Base-by-base conservation (phyloP, 129 eudicot species). In the Helianthus tuberosus region DNA sequence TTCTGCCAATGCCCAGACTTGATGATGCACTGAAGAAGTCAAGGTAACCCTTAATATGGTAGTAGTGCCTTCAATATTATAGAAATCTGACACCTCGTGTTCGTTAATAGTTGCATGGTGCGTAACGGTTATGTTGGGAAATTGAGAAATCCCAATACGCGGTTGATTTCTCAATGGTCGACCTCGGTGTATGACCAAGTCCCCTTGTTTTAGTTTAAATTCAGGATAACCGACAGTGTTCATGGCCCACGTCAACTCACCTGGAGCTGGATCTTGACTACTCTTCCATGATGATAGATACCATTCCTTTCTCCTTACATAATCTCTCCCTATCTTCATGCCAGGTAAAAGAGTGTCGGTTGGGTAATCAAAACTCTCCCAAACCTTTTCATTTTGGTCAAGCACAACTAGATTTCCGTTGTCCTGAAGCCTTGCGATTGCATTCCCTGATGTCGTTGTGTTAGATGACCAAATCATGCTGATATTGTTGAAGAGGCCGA, bases 281-380 rank as follows among this genome's bases (percentile, higher is more conserved):
- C 77, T 86, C 41, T 51, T 86, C 90, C 90, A 82, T 1, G 90
- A 66, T 0, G 84, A 8, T n/a, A 84, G 29, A 35, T 8, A 58
- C 81, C 78, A 64, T 15, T 72, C 81, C 0, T 39, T 17, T 13
- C 75, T 76, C 5, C 72, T 78, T 4, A 35, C 48, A 35, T 38
- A 39, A 32, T 75, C 64, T 1, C 44, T 82, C 48, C 82, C 86
- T 13, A 82, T 20, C 66, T 75, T 86, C 87, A 76, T 82, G 38
- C 68, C 79, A 1, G 83, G 80, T 7, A 86, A 63, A 46, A 86
- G 51, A 0, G 85, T 78, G 15, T 86, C 85, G 1, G 75, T 68
- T 10, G 79, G 84, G 48, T 79, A 66, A 79, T 86, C 87, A 64
- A 86, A 86, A 64, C 87, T 86, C 44, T 82, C 79, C 87, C 90